These are phyloP conservation scores for Rhizophora apiculata DNA, from an alignment of 345 rosid species.

Conservation along the genomic window DNA sequence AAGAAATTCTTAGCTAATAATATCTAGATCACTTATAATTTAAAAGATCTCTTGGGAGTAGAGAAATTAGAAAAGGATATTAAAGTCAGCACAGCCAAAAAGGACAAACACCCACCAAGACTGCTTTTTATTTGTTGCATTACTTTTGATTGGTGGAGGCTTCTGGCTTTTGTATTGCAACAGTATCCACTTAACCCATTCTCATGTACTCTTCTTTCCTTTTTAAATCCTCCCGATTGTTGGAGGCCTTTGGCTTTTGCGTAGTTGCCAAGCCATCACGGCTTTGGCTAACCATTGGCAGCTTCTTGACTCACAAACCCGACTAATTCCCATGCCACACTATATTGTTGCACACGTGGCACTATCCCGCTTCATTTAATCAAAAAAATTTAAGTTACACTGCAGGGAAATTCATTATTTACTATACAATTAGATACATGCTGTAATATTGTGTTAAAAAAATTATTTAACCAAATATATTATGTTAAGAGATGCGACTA, in stretches of 20 bases:
- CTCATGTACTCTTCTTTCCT: conserved; percentile 26
- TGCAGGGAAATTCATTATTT: too few relatives aligned
- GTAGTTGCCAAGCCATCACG: conserved; percentile 7
- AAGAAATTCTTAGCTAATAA: neutral
- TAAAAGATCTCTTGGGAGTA: neutral
- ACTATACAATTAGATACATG: too few relatives aligned
- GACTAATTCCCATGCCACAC: neutral
- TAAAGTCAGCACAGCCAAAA: conserved; percentile 23
- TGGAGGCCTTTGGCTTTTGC: conserved; percentile 26
- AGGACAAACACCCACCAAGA: neutral
- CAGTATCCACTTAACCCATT: conserved; percentile 46
- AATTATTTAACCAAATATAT: too few relatives aligned
- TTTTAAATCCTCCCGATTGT: conserved; percentile 23
- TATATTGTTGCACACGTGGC: neutral
- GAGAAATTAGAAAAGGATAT: conserved; percentile 12
- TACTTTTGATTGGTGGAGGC: conserved; percentile 32
- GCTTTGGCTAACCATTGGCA: neutral
- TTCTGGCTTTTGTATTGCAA: conserved; percentile 20
- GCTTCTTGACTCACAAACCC: neutral
- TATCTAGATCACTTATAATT: neutral
- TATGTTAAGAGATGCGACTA: too few relatives aligned
- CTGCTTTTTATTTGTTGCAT: conserved; percentile 22
- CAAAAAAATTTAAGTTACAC: too few relatives aligned
- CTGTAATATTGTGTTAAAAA: too few relatives aligned
- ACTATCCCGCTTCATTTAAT: too few relatives aligned